These are phyloP conservation scores for Phaseolus lunatus DNA, from an alignment of 306 rosid genomes.

Conservation along the genomic window DNA sequence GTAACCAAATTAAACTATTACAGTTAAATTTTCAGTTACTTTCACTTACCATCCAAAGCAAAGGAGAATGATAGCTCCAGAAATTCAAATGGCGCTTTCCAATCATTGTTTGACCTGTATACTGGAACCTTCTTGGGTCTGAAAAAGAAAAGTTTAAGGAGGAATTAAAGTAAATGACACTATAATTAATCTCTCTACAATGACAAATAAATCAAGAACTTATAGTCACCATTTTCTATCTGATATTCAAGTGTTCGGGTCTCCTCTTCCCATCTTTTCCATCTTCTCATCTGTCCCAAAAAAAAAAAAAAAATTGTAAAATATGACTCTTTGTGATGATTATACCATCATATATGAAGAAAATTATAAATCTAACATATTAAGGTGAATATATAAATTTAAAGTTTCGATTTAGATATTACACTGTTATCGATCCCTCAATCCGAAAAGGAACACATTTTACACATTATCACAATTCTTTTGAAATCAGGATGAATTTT, in stretches of 20 bases:
- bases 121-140: constrained; percentile 71
- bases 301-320: not conserved
- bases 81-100: constrained; percentile 68
- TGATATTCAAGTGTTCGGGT: constrained; percentile 69
- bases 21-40: not conserved
- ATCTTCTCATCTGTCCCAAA: constrained; percentile 70
- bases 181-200: not conserved
- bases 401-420: not conserved
- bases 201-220: constrained; percentile 7
- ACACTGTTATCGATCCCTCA: not conserved
- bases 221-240: constrained; percentile 63
- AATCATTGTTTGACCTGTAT: constrained; percentile 56
- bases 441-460: not conserved
- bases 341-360: too few species aligned
- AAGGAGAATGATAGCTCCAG: constrained; percentile 58
- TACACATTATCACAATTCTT: not conserved
- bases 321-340: not conserved
- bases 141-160: constrained; percentile 7
- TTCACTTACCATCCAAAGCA: constrained; percentile 67
- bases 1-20: not conserved
- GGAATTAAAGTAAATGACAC: not conserved
- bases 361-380: not conserved
- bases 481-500: too few species aligned
- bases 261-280: constrained; percentile 79
- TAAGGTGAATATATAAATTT: too few species aligned